A percentile compares a stretch with the other conserved stretches of the same genome.
Conservation (phyloP, 495 filamentous ascomycete genomes). For the Terfezia claveryi region DNA sequence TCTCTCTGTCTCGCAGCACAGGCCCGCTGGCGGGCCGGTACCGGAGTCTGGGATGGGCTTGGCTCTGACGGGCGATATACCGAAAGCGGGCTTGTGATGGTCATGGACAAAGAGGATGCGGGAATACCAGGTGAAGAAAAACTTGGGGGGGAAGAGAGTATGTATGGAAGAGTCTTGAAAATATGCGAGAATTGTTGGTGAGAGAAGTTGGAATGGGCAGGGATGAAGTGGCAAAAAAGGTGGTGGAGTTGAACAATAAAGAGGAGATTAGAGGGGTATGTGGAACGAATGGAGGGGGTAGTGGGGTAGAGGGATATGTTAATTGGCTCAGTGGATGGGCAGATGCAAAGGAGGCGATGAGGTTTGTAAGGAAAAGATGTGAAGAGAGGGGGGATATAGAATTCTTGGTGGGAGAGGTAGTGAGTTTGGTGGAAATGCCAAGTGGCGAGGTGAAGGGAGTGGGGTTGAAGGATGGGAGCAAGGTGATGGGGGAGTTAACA, state of each 20-base stretch:
- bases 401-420: constrained; percentile 42
- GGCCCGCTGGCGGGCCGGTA: constrained; percentile 41
- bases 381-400: constrained; percentile 35
- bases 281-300: constrained; percentile 25
- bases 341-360: constrained; percentile 53
- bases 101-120: constrained; percentile 27
- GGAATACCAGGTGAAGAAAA: background rate
- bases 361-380: constrained; percentile 31
- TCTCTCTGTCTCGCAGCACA: constrained; percentile 45
- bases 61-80: constrained; percentile 48
- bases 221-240: constrained; percentile 9
- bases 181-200: background rate
- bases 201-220: background rate
- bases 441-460: constrained; percentile 25
- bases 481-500: constrained; percentile 44
- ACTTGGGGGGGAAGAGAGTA: background rate
- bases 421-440: constrained; percentile 28
- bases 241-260: constrained; percentile 27
- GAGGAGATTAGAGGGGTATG: constrained; percentile 25
- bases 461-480: constrained; percentile 28
- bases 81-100: constrained; percentile 52
- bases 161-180: background rate
- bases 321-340: constrained; percentile 69
- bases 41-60: constrained; percentile 17
- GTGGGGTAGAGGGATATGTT: constrained; percentile 52